A percentile compares a stretch with the other conserved stretches of the same genome.
Evolutionary conservation across 129 eudicot species (phyloP).

Genomic region (Artemisia tridentata): DNA sequence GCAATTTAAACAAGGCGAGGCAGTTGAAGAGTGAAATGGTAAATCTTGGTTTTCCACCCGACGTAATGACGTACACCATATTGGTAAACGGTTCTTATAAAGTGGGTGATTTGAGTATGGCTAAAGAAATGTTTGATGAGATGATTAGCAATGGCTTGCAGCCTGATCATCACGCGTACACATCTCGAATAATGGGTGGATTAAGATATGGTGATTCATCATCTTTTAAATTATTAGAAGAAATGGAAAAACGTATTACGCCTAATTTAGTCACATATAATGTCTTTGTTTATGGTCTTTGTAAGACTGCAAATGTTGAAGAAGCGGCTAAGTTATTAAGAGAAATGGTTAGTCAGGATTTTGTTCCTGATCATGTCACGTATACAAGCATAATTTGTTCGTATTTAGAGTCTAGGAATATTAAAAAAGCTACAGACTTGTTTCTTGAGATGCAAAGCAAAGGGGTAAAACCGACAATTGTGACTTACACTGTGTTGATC

Average conservation of each 20-base stretch:
- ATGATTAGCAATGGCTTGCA: conserved; percentile 53
- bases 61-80: conserved; percentile 61
- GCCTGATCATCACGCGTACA: conserved; percentile 57
- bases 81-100: conserved; percentile 46
- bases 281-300: conserved; percentile 49
- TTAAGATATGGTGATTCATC: conserved; percentile 40
- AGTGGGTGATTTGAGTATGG: conserved; percentile 49
- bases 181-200: conserved; percentile 53
- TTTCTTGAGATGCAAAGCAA: conserved; percentile 48
- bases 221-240: conserved; percentile 42
- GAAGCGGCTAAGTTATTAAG: conserved; percentile 44
- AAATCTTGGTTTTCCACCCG: conserved; percentile 45
- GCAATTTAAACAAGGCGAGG: conserved; percentile 44
- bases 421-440: conserved; percentile 49
- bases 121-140: conserved; percentile 49
- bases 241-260: conserved; percentile 48
- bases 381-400: conserved; percentile 65
- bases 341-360: conserved; percentile 43
- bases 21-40: conserved; percentile 54
- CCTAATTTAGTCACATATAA: conserved; percentile 52
- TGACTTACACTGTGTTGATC: conserved; percentile 58
- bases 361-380: conserved; percentile 59
- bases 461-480: conserved; percentile 57
- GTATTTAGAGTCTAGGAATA: conserved; percentile 45
- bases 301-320: conserved; percentile 48